These are phyloP conservation scores for Aphanomyces stellatus DNA, from an alignment of 352 stramenopile species.

Conservation along the genomic window DNA sequence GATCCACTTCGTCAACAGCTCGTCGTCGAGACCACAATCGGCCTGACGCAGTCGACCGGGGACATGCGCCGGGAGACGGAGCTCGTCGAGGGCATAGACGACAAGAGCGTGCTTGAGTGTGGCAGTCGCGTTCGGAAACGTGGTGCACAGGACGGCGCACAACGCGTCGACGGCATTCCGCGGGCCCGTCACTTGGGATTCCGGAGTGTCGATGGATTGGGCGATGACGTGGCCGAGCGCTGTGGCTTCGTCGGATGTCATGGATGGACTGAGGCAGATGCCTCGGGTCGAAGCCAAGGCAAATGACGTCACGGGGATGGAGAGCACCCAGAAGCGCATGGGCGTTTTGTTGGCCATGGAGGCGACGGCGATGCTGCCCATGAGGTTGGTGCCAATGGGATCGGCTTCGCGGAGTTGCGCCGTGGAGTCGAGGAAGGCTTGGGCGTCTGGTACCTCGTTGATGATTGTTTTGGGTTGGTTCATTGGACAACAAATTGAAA, in stretches of 20 bases:
- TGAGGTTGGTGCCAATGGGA: conserved; percentile 6
- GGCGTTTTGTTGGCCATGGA: neutral
- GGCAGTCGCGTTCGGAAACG: neutral
- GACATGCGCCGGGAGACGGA: neutral
- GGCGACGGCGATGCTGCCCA: neutral
- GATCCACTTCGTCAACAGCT: neutral
- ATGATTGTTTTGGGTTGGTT: neutral
- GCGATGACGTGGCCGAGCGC: neutral
- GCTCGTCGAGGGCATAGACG: neutral
- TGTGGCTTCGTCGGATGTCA: neutral
- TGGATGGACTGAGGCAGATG: conserved; percentile 4
- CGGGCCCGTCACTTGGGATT: neutral
- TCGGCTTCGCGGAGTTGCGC: neutral
- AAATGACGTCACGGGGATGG: neutral
- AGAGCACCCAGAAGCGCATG: neutral
- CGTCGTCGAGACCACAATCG: neutral
- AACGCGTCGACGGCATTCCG: neutral
- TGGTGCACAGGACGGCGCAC: no score
- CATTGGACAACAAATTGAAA: neutral
- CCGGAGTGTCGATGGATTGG: neutral
- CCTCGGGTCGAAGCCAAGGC: neutral
- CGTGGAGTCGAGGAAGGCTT: neutral
- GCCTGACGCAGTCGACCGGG: neutral
- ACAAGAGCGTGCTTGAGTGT: neutral
- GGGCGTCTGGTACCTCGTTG: neutral